phyloP scores from a whole-genome alignment of 768 basidiomycete genomes.

The Lactarius psammicola region DNA sequence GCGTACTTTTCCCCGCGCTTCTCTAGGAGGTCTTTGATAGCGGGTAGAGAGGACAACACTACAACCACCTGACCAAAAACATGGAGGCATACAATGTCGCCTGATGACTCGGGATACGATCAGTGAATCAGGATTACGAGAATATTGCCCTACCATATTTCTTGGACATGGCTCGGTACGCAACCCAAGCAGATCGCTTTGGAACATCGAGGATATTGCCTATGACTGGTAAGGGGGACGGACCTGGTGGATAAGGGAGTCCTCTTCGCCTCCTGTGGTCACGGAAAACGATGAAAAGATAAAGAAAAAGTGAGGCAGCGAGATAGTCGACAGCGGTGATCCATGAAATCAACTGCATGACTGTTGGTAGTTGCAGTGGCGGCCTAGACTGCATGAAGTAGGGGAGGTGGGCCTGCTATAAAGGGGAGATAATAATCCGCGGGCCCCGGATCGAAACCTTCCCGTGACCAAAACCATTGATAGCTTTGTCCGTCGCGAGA shows the following conservation, averaged over 20 bases:
- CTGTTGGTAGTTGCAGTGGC: too few species aligned
- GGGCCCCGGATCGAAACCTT: too few species aligned
- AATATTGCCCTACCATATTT: constrained; percentile 12
- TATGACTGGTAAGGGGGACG: constrained; percentile 1
- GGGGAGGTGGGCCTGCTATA: too few species aligned
- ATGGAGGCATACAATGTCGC: constrained; percentile 17
- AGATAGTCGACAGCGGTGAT: neutral
- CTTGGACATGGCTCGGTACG: constrained; percentile 7
- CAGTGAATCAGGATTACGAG: neutral
- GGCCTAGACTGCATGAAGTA: too few species aligned
- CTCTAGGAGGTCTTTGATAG: constrained; percentile 19
- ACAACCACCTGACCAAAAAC: constrained; percentile 14
- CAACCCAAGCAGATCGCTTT: constrained; percentile 4
- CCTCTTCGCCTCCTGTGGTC: constrained; percentile 6
- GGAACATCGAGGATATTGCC: constrained; percentile 23
- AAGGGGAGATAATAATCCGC: too few species aligned
- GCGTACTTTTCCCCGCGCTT: constrained; percentile 13
- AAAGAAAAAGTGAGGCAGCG: neutral
- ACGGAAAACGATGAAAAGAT: neutral
- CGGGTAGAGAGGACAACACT: neutral
- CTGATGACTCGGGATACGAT: neutral
- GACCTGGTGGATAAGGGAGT: constrained; percentile 13
- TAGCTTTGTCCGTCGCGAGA: too few species aligned
- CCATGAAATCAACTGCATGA: too few species aligned
- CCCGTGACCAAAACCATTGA: too few species aligned